Conservation (phyloP, 2,329 filamentous ascomycete genomes). For the Blastomyces gilchristii region DNA sequence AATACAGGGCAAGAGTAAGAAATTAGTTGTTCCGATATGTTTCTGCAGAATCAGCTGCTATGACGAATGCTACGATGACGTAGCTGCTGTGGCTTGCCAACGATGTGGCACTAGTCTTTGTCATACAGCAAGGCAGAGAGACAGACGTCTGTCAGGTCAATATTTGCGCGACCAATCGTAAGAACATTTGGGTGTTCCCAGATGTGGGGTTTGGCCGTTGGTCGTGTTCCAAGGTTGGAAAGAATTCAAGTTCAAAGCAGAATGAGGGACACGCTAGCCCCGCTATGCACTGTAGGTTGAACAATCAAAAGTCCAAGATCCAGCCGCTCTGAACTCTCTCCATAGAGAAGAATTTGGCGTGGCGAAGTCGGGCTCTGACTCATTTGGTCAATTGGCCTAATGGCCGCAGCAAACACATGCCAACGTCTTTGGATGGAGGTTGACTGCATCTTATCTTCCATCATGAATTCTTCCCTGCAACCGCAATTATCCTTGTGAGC, state of each 20-base stretch:
- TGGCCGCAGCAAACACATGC: neutral
- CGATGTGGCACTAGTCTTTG: neutral
- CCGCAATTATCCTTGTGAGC: neutral
- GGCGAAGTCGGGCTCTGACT: neutral
- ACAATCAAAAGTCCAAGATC: neutral
- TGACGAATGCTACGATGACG: slow-evolving; percentile 5
- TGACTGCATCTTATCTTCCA: neutral
- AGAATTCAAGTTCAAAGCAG: too few relatives aligned
- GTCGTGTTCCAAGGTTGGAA: neutral
- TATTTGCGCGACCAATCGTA: neutral
- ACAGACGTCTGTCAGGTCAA: neutral
- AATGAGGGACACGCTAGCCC: too few relatives aligned
- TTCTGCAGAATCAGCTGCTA: neutral
- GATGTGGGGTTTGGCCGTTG: neutral
- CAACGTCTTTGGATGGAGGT: neutral
- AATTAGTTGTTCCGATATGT: neutral
- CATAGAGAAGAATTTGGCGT: neutral
- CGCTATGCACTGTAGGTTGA: too few relatives aligned
- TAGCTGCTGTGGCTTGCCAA: slow-evolving; percentile 3
- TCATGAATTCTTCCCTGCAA: neutral
- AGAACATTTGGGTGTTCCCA: neutral
- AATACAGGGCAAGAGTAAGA: neutral
- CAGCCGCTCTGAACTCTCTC: neutral
- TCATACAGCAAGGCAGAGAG: neutral
- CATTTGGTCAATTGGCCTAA: neutral